Conservation (phyloP, 2,329 filamentous ascomycete species). For the Dactylonectria macrodidyma region DNA sequence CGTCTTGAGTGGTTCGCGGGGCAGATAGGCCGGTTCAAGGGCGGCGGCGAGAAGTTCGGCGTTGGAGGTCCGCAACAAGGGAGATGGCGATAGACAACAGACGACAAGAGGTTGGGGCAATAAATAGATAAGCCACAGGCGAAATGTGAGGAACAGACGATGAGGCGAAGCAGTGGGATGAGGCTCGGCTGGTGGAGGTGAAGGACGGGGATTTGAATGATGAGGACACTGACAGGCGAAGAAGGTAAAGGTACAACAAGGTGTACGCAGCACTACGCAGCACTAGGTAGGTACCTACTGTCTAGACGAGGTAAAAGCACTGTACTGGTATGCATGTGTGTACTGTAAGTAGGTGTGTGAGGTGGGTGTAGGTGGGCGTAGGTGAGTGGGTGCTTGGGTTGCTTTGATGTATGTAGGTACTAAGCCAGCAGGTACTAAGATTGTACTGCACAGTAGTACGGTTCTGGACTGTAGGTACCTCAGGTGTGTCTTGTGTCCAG, state of each 20-base stretch:
- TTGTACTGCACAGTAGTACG: too few species aligned
- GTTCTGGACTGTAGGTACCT: too few species aligned
- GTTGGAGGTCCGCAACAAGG: background rate
- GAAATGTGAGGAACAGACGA: background rate
- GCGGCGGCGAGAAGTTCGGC: background rate
- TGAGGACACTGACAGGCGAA: background rate
- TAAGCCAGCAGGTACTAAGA: too few species aligned
- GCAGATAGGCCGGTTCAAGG: slow-evolving; percentile 12
- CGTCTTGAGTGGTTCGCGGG: slow-evolving; percentile 3
- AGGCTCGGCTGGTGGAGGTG: slow-evolving; percentile 23
- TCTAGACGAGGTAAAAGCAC: too few species aligned
- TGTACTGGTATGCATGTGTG: too few species aligned
- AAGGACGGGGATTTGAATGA: slow-evolving; percentile 3
- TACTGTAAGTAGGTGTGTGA: background rate
- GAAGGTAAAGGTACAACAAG: slow-evolving; percentile 24
- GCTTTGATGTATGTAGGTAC: too few species aligned
- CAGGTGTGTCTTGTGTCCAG: too few species aligned
- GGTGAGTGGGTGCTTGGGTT: too few species aligned
- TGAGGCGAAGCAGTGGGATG: slow-evolving; percentile 14
- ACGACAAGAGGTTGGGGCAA: background rate
- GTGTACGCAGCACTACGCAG: slow-evolving; percentile 13
- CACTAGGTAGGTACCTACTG: slow-evolving; percentile 3
- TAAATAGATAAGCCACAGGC: background rate
- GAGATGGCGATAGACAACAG: slow-evolving; percentile 8
- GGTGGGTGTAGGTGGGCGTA: too few species aligned